Conservation (phyloP, 257 asterid species). For the Salvia hispanica region DNA sequence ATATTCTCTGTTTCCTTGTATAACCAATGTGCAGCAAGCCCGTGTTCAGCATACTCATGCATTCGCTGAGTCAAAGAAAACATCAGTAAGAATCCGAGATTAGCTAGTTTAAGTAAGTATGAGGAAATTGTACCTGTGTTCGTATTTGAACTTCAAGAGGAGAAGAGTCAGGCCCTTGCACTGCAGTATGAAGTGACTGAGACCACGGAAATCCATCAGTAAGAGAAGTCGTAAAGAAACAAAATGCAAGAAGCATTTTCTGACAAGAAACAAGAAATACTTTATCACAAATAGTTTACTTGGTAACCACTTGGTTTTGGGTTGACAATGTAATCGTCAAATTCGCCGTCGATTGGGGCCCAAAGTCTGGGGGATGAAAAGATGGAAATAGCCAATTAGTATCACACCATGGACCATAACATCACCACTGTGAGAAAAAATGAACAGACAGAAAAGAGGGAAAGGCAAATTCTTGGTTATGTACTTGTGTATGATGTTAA, state of each 20-base stretch:
- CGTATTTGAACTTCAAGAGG: conserved; percentile 96
- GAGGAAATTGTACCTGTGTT: conserved; percentile 61
- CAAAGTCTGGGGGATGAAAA: conserved; percentile 60
- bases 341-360: conserved; percentile 94
- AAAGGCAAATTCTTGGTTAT: conserved; percentile 13
- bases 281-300: conserved; percentile 40
- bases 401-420: conserved; percentile 20
- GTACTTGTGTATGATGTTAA: conserved; percentile 85
- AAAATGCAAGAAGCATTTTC: conserved; percentile 9
- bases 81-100: conserved; percentile 15
- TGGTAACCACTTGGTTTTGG: conserved; percentile 99
- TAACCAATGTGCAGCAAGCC: conserved; percentile 99
- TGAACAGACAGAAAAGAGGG: conserved; percentile 11
- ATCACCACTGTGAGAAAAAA: background rate
- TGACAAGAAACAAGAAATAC: background rate
- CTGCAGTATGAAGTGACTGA: conserved; percentile 96
- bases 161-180: conserved; percentile 87
- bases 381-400: conserved; percentile 12
- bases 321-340: conserved; percentile 91
- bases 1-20: conserved; percentile 80
- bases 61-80: conserved; percentile 57
- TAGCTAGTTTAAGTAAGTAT: conserved; percentile 10
- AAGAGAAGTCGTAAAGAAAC: conserved; percentile 39
- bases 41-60: conserved; percentile 98
- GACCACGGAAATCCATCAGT: conserved; percentile 38